Percentiles rank a stretch among this genome's conserved stretches.
These are phyloP conservation scores for Podospora appendiculata DNA, from an alignment of 495 filamentous ascomycete genomes.

Conservation along the genomic window DNA sequence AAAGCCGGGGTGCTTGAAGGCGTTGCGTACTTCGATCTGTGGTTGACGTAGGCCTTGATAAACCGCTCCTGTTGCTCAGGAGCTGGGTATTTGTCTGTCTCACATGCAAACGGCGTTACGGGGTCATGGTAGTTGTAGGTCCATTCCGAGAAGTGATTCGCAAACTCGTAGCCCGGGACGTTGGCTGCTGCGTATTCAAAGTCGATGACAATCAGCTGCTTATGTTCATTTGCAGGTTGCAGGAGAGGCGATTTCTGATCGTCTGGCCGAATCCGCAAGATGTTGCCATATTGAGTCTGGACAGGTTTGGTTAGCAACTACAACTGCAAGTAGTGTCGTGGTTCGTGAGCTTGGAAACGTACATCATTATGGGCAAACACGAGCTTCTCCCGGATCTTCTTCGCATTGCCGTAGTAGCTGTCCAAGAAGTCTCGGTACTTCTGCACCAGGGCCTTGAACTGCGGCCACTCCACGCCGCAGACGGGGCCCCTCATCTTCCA, in stretches of 20 bases:
- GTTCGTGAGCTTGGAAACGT: constrained; percentile 23
- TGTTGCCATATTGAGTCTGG: constrained; percentile 96
- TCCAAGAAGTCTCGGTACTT: constrained; percentile 70
- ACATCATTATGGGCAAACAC: constrained; percentile 98
- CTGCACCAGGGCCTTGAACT: constrained; percentile 68
- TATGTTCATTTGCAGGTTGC: constrained; percentile 83
- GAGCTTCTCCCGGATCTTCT: constrained; percentile 61
- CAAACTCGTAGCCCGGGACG: constrained; percentile 80
- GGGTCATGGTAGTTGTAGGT: constrained; percentile 92
- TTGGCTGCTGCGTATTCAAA: constrained; percentile 98
- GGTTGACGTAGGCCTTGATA: constrained; percentile 77
- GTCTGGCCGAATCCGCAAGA: constrained; percentile 78
- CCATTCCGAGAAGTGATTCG: constrained; percentile 98
- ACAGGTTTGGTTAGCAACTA: constrained; percentile 2
- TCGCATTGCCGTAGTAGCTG: constrained; percentile 57
- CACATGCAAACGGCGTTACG: constrained; percentile 53
- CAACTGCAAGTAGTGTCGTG: background rate
- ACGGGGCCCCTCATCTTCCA: constrained; percentile 69
- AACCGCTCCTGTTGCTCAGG: constrained; percentile 76
- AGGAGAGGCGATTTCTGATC: constrained; percentile 79
- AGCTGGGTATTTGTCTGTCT: constrained; percentile 65
- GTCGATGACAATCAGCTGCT: constrained; percentile 93
- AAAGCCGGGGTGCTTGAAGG: constrained; percentile 19
- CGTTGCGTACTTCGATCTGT: constrained; percentile 49
- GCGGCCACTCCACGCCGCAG: constrained; percentile 77